These are phyloP conservation scores for Hyphodiscus hymeniophilus DNA, from an alignment of 495 filamentous ascomycete species.

Conservation along the genomic window DNA sequence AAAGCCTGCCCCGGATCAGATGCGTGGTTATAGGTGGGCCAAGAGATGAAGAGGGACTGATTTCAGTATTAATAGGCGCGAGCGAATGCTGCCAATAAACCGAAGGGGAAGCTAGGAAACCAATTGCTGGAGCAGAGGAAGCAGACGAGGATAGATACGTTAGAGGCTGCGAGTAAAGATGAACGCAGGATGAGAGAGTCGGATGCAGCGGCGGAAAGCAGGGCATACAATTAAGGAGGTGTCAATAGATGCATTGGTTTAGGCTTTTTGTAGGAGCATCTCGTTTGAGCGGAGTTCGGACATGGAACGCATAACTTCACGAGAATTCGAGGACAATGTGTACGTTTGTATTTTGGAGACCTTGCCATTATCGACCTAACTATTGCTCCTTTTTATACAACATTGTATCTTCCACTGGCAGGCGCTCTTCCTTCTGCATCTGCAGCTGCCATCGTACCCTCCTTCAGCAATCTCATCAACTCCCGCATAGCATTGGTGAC, in stretches of 20 bases:
- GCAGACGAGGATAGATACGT: slow-evolving; percentile 51
- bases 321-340: too few relatives aligned
- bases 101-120: slow-evolving; percentile 50
- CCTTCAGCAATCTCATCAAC: slow-evolving; percentile 76
- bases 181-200: slow-evolving; percentile 50
- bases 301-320: too few relatives aligned
- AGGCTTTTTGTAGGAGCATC: too few relatives aligned
- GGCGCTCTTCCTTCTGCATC: slow-evolving; percentile 76
- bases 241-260: background rate
- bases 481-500: slow-evolving; percentile 90
- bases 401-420: slow-evolving; percentile 80
- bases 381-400: slow-evolving; percentile 49
- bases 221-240: slow-evolving; percentile 41
- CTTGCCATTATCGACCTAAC: too few relatives aligned
- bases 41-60: background rate
- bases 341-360: too few relatives aligned
- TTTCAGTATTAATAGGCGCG: slow-evolving; percentile 31
- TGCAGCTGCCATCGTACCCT: slow-evolving; percentile 85
- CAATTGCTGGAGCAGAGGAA: slow-evolving; percentile 60
- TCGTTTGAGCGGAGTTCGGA: too few relatives aligned
- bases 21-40: too few relatives aligned
- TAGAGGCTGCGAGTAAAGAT: slow-evolving; percentile 45
- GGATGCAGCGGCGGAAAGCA: slow-evolving; percentile 41
- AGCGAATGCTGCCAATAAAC: slow-evolving; percentile 28
- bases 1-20: slow-evolving; percentile 3